phyloP scores from a whole-genome alignment of 129 eudicot genomes.

The Flaveria brownii region DNA sequence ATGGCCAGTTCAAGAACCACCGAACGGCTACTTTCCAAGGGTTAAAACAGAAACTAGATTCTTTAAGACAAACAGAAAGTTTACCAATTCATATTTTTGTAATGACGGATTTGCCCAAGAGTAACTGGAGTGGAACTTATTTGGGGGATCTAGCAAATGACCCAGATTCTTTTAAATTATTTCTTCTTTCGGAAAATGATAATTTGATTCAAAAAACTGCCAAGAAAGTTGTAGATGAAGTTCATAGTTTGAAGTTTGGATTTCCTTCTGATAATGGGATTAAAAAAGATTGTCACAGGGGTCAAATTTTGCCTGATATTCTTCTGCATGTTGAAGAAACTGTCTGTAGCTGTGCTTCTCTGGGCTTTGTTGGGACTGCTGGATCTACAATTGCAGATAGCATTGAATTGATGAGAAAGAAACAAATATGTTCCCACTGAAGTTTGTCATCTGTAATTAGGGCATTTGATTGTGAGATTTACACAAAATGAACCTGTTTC shows the following conservation, averaged over 20 bases:
- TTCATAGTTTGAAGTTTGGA: conserved; percentile 31
- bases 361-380: conserved; percentile 91
- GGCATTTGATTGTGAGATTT: neutral
- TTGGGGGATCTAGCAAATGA: conserved; percentile 73
- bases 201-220: conserved; percentile 56
- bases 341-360: conserved; percentile 87
- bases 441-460: neutral
- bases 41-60: conserved; percentile 61
- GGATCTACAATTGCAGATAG: conserved; percentile 92
- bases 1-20: conserved; percentile 97
- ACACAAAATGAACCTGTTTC: conserved; percentile 9
- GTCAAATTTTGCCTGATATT: conserved; percentile 53
- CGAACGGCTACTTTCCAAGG: conserved; percentile 63
- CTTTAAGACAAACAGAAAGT: conserved; percentile 51
- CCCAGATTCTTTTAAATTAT: conserved; percentile 55
- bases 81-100: conserved; percentile 75
- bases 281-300: conserved; percentile 37
- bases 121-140: conserved; percentile 86
- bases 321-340: conserved; percentile 79
- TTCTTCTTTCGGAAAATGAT: conserved; percentile 60
- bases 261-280: conserved; percentile 26
- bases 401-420: conserved; percentile 71
- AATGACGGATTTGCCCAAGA: conserved; percentile 88
- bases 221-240: conserved; percentile 42
- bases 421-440: conserved; percentile 47